Evolutionary conservation across 1,284 basidiomycete genomes (phyloP).

Genomic region (Tylopilus orsonianus): DNA sequence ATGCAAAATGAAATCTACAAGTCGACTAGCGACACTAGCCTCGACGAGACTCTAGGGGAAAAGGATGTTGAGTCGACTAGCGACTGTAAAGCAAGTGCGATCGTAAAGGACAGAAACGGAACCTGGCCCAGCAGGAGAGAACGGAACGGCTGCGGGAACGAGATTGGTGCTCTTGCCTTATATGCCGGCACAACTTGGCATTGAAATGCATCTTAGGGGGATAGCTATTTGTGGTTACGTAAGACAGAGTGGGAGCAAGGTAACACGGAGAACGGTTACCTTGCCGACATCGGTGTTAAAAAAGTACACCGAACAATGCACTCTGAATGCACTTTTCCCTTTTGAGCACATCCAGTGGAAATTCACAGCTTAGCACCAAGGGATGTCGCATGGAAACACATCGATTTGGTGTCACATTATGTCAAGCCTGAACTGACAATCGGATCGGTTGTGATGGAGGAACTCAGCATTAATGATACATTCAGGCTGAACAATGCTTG

Average conservation of each 20-base stretch:
- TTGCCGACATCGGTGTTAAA: constrained; percentile 18
- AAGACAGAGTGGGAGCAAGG: constrained; percentile 4
- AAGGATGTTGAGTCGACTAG: constrained; percentile 18
- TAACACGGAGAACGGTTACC: constrained; percentile 23
- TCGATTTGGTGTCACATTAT: neutral
- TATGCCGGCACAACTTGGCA: constrained; percentile 3
- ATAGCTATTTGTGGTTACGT: constrained; percentile 15
- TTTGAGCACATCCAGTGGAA: constrained; percentile 2
- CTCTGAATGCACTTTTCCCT: neutral
- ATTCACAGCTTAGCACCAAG: neutral
- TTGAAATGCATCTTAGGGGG: neutral
- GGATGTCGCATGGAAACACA: constrained; percentile 22
- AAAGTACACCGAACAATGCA: constrained; percentile 10
- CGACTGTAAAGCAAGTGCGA: constrained; percentile 14
- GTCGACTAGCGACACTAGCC: constrained; percentile 18
- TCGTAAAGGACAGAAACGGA: constrained; percentile 17
- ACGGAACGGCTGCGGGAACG: constrained; percentile 14
- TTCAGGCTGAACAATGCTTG: neutral
- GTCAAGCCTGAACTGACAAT: constrained; percentile 6
- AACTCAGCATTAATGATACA: neutral
- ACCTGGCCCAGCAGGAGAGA: constrained; percentile 17
- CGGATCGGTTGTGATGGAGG: constrained; percentile 12
- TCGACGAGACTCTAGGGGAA: neutral
- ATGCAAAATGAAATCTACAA: neutral
- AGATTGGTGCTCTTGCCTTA: constrained; percentile 15